Conservation (phyloP, 306 rosid genomes). For the Geum urbanum region DNA sequence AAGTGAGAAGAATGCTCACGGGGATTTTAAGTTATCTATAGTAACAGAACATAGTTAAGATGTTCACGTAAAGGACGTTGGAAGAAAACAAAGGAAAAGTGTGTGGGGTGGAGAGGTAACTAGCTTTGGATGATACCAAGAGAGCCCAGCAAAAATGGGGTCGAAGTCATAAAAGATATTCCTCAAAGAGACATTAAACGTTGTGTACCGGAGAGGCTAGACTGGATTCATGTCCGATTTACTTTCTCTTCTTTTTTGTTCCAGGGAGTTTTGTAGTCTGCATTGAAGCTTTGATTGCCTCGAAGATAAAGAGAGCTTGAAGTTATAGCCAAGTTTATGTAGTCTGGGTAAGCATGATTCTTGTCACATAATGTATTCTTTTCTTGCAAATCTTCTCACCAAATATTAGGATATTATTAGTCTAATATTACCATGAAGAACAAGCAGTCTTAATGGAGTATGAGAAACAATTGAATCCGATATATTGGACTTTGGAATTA, state of each 20-base stretch:
- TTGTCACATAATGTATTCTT: background rate
- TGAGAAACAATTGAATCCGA: no score
- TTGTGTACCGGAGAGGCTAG: no score
- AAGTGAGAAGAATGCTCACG: background rate
- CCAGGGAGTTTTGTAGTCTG: background rate
- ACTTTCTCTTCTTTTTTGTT: background rate
- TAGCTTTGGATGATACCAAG: constrained; percentile 42
- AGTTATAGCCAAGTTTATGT: no score
- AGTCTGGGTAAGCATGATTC: background rate
- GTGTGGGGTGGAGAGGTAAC: constrained; percentile 26
- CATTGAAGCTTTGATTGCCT: background rate
- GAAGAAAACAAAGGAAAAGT: constrained; percentile 24
- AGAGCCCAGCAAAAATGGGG: background rate
- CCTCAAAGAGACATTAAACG: no score
- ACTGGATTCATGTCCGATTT: background rate
- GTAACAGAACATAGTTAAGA: background rate
- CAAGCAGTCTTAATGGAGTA: no score
- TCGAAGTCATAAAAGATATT: no score
- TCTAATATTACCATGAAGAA: no score
- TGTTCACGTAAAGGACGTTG: constrained; percentile 32
- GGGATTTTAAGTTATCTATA: background rate
- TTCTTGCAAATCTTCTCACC: background rate
- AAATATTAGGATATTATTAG: no score
- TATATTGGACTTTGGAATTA: no score
- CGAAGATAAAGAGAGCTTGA: constrained; percentile 11